Conservation (phyloP, 352 stramenopile species). For the Globisporangium mamillatum region DNA sequence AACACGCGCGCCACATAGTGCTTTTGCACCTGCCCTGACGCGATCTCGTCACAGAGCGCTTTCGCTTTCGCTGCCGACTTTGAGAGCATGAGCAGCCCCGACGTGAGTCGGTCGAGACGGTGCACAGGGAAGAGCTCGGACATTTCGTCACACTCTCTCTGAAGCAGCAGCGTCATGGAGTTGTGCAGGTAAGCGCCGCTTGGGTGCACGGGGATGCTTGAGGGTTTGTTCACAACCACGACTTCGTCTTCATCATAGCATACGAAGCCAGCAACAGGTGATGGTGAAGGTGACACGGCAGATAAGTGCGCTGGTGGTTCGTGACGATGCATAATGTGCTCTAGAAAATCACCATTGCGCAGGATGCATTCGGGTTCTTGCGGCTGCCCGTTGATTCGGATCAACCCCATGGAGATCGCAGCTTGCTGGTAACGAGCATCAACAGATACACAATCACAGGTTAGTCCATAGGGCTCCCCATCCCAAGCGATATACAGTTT, state of each 20-base stretch:
- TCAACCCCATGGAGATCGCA: conserved; percentile 81
- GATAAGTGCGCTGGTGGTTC: conserved; percentile 83
- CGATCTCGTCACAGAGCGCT: conserved; percentile 37
- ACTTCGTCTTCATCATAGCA: conserved; percentile 47
- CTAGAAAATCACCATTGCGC: conserved; percentile 83
- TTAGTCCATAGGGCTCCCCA: neutral
- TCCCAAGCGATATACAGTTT: neutral
- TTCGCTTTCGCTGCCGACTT: conserved; percentile 44
- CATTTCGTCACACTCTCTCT: conserved; percentile 26
- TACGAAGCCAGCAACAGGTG: conserved; percentile 28
- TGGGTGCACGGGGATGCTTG: conserved; percentile 89
- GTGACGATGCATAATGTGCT: conserved; percentile 91
- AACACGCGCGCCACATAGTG: conserved; percentile 51
- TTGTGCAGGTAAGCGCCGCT: conserved; percentile 91
- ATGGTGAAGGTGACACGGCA: neutral
- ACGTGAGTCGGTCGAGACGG: conserved; percentile 93
- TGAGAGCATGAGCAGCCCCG: conserved; percentile 56
- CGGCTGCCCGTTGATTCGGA: conserved; percentile 80
- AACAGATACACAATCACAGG: neutral
- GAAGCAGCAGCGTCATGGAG: conserved; percentile 67
- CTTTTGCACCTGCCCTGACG: conserved; percentile 39
- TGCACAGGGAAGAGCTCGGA: conserved; percentile 80
- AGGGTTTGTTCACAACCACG: conserved; percentile 79
- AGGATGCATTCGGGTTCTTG: conserved; percentile 60
- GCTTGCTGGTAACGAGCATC: conserved; percentile 30